These are phyloP conservation scores for Lentinula novae-zelandiae DNA, from an alignment of 1,284 basidiomycete species.

Conservation along the genomic window DNA sequence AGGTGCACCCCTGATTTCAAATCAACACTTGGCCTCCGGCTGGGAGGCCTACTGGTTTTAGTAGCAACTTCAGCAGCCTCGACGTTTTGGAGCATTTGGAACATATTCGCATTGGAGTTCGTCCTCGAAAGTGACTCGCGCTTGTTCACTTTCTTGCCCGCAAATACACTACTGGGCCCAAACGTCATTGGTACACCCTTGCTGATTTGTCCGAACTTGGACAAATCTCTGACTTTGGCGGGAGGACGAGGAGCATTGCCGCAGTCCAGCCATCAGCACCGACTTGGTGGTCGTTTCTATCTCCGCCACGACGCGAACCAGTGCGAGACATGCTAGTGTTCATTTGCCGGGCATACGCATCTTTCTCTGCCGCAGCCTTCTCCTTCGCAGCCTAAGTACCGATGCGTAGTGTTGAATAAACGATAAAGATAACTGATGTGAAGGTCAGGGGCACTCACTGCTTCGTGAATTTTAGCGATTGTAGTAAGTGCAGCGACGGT, in stretches of 20 bases:
- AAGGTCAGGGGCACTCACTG: slow-evolving; percentile 43
- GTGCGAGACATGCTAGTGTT: slow-evolving; percentile 49
- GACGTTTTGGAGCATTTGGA: slow-evolving; percentile 70
- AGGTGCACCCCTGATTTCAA: slow-evolving; percentile 28
- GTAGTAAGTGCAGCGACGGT: slow-evolving; percentile 81
- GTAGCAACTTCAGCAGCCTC: slow-evolving; percentile 49
- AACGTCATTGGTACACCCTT: slow-evolving; percentile 64
- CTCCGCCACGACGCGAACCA: slow-evolving; percentile 86
- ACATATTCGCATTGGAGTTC: slow-evolving; percentile 84
- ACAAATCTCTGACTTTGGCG: slow-evolving; percentile 82
- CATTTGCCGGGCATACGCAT: slow-evolving; percentile 40
- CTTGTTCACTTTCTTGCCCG: slow-evolving; percentile 61
- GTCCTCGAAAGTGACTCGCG: slow-evolving; percentile 74
- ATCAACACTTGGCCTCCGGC: slow-evolving; percentile 48
- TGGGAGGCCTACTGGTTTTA: slow-evolving; percentile 45
- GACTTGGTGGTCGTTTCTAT: slow-evolving; percentile 52
- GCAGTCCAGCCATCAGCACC: slow-evolving; percentile 87
- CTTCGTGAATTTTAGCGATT: slow-evolving; percentile 87
- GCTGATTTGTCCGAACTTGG: slow-evolving; percentile 83
- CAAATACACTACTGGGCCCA: slow-evolving; percentile 79
- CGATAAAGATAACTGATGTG: no score
- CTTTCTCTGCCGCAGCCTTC: slow-evolving; percentile 70
- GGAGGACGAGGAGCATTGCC: slow-evolving; percentile 55
- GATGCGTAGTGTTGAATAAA: neutral
- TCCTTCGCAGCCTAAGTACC: slow-evolving; percentile 35